A percentile compares a stretch with the other conserved stretches of the same genome.
These are phyloP conservation scores for Martensiomyces pterosporus DNA, from an alignment of 192 early-diverging fungal species.

Conservation along the genomic window DNA sequence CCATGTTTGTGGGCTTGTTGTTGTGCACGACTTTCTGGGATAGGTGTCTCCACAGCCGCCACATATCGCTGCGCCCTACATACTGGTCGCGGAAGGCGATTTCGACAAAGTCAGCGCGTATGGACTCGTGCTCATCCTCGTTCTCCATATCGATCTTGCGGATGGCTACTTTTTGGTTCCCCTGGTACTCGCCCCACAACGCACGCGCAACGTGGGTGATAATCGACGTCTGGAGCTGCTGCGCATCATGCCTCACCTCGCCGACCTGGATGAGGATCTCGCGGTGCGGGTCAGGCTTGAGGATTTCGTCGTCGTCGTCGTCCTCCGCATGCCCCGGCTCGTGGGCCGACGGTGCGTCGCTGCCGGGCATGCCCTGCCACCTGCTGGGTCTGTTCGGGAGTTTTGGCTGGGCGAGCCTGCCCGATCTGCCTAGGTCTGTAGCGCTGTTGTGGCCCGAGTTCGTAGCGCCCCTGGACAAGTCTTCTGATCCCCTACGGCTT, in stretches of 20 bases:
- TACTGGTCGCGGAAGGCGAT: slow-evolving; percentile 88
- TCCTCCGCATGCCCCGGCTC: slow-evolving; percentile 3
- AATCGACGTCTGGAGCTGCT: slow-evolving; percentile 37
- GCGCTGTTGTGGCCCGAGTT: background rate
- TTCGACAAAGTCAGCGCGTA: slow-evolving; percentile 79
- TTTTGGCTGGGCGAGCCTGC: too few species aligned
- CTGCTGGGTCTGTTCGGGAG: too few species aligned
- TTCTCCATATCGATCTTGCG: slow-evolving; percentile 59
- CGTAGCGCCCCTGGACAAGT: background rate
- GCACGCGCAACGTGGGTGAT: slow-evolving; percentile 24
- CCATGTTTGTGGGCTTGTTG: slow-evolving; percentile 68
- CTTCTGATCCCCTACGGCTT: too few species aligned
- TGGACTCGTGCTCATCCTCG: slow-evolving; percentile 38
- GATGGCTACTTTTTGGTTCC: slow-evolving; percentile 32
- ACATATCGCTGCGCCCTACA: slow-evolving; percentile 90
- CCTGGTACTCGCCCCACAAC: slow-evolving; percentile 38
- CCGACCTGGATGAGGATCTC: slow-evolving; percentile 42
- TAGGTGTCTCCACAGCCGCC: slow-evolving; percentile 73
- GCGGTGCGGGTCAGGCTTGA: slow-evolving; percentile 20
- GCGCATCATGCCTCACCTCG: slow-evolving; percentile 38
- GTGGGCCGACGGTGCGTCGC: background rate
- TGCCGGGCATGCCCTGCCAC: background rate
- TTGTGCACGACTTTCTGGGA: slow-evolving; percentile 67
- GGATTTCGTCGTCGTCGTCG: slow-evolving; percentile 7
- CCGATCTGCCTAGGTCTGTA: too few species aligned